phyloP scores from a whole-genome alignment of 129 eudicot genomes.

The Oenanthe sinensis region DNA sequence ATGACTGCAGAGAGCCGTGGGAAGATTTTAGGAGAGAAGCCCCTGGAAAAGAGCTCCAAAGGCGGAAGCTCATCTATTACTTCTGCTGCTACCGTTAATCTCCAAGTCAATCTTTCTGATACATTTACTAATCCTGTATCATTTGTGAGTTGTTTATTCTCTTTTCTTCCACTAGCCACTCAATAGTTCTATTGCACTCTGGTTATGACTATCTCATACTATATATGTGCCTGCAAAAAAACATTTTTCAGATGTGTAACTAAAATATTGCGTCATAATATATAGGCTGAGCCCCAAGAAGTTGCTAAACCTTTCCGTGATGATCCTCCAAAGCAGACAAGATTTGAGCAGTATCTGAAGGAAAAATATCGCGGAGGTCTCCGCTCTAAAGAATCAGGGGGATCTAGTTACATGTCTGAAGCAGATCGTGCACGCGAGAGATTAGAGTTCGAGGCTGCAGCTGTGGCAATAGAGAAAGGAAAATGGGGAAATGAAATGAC shows the following conservation, averaged over 20 bases:
- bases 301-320: conserved; percentile 58
- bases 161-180: conserved; percentile 23
- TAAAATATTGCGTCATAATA: conserved; percentile 1
- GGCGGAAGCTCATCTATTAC: conserved; percentile 32
- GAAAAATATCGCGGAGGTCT: conserved; percentile 93
- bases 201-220: not conserved
- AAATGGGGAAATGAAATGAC: conserved; percentile 52
- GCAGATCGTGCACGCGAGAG: conserved; percentile 94
- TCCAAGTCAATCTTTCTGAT: conserved; percentile 69
- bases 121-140: conserved; percentile 83
- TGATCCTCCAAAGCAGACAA: conserved; percentile 83
- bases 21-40: conserved; percentile 78
- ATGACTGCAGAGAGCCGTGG: conserved; percentile 96
- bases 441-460: conserved; percentile 88
- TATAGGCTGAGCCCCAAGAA: conserved; percentile 62
- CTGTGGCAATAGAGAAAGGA: conserved; percentile 54
- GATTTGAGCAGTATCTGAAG: conserved; percentile 89
- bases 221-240: not conserved
- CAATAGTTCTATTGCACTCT: not conserved
- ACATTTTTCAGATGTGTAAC: not conserved
- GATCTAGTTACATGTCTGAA: conserved; percentile 82
- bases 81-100: conserved; percentile 37
- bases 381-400: conserved; percentile 73
- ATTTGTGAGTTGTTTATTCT: conserved; percentile 43
- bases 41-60: conserved; percentile 54